Percentiles rank a stretch among this genome's conserved stretches.
Evolutionary conservation across 2,329 filamentous ascomycete species (phyloP).

Genomic region (Curvularia sp.): DNA sequence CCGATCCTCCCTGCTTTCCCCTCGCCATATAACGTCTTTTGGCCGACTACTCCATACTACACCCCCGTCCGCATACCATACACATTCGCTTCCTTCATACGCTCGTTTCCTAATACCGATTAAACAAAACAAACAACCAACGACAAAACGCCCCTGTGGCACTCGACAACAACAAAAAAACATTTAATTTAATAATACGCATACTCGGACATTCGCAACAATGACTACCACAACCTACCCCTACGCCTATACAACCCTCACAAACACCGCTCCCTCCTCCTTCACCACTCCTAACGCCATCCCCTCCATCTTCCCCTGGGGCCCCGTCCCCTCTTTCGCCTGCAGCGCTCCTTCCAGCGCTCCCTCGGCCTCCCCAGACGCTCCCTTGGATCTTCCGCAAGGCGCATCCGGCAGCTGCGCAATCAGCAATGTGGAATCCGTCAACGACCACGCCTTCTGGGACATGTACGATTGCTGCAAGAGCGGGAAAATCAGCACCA

Average conservation of each 20-base stretch:
- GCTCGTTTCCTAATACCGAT: too few relatives aligned
- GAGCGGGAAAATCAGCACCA: conserved; percentile 9
- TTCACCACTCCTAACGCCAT: conserved; percentile 22
- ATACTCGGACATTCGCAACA: neutral
- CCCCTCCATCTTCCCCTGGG: conserved; percentile 24
- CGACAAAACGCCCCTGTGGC: neutral
- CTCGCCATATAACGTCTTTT: neutral
- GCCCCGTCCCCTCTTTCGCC: conserved; percentile 10
- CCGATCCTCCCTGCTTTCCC: neutral
- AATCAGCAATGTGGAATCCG: conserved; percentile 28
- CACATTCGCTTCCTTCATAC: too few relatives aligned
- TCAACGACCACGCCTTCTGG: conserved; percentile 36
- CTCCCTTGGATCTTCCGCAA: conserved; percentile 10
- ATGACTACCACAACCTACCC: conserved; percentile 18
- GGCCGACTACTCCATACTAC: too few relatives aligned
- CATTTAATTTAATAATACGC: too few relatives aligned
- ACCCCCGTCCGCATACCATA: neutral
- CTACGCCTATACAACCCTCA: conserved; percentile 24
- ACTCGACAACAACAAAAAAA: too few relatives aligned
- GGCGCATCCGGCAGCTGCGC: conserved; percentile 20
- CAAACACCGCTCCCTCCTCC: conserved; percentile 14
- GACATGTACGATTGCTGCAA: conserved; percentile 32
- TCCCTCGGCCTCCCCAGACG: conserved; percentile 6
- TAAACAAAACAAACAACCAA: too few relatives aligned
- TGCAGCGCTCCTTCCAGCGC: conserved; percentile 9